Evolutionary conservation across 2,329 filamentous ascomycete species (phyloP).

Genomic region (Didymella sp.): DNA sequence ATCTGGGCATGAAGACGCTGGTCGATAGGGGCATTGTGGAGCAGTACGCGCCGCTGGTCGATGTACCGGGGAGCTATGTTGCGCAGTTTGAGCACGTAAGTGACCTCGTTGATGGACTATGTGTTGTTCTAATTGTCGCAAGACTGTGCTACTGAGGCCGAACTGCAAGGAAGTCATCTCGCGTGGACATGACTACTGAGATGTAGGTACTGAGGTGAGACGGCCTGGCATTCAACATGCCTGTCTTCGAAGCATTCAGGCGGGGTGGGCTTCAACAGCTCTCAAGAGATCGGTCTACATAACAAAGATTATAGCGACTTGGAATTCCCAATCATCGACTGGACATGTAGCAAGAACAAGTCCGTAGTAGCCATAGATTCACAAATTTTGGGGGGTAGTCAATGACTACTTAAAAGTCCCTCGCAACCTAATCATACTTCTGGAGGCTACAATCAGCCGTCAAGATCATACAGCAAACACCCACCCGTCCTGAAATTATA

Average conservation of each 20-base stretch:
- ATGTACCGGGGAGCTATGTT: conserved; percentile 91
- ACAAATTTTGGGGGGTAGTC: no score
- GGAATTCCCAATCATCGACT: no score
- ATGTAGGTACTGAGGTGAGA: no score
- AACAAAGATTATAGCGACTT: no score
- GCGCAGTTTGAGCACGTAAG: conserved; percentile 94
- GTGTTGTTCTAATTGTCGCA: conserved; percentile 21
- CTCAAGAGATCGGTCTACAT: no score
- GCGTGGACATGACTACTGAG: conserved; percentile 83
- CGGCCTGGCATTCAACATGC: conserved; percentile 10
- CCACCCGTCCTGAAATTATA: conserved; percentile 89
- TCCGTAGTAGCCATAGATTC: no score
- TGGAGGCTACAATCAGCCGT: no score
- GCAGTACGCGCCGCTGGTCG: conserved; percentile 84
- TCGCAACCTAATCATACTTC: no score
- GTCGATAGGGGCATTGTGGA: conserved; percentile 83
- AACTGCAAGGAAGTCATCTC: conserved; percentile 84
- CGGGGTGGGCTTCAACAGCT: not conserved
- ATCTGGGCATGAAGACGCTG: conserved; percentile 85
- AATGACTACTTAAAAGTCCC: no score
- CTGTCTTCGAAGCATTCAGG: no score
- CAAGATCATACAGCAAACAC: conserved; percentile 85
- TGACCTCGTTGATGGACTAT: conserved; percentile 28
- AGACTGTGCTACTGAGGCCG: conserved; percentile 44
- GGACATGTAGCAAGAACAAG: no score